Evolutionary conservation across 176 grass and related monocot species (phyloP).

Genomic region (Carex littledalei): DNA sequence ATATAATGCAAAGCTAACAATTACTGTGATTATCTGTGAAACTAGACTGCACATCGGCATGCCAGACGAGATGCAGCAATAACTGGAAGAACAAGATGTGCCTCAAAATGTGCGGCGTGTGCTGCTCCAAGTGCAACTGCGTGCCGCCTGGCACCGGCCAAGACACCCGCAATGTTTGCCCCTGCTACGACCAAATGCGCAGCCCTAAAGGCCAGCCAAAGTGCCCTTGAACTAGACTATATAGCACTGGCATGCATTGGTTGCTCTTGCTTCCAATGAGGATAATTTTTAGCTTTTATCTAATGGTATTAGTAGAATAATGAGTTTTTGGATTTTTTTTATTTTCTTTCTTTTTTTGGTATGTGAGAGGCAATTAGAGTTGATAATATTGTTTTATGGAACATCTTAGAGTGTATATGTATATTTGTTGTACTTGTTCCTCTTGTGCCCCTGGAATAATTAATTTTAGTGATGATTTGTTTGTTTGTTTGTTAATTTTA

Average conservation of each 20-base stretch:
- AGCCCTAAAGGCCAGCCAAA: conserved; percentile 15
- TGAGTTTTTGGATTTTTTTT: not conserved
- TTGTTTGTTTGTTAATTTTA: not conserved
- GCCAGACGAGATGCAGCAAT: conserved; percentile 43
- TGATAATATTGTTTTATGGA: not conserved
- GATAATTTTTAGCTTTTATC: not conserved
- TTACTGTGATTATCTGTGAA: not conserved
- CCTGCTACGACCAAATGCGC: conserved; percentile 42
- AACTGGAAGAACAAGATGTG: conserved; percentile 89
- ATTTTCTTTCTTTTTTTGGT: not conserved
- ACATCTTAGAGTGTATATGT: not conserved
- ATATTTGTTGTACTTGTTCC: not conserved
- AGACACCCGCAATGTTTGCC: conserved; percentile 43
- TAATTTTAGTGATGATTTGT: not conserved
- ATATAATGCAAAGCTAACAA: not conserved
- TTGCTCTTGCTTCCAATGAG: not conserved
- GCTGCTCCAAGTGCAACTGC: conserved; percentile 66
- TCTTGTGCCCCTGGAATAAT: not conserved
- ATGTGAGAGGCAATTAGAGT: not conserved
- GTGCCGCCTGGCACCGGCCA: conserved; percentile 73
- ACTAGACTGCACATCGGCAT: conserved; percentile 44
- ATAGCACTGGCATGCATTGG: not conserved
- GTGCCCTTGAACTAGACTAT: conserved; percentile 16
- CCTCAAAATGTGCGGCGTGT: conserved; percentile 60
- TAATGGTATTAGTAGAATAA: not conserved